Evolutionary conservation across 352 stramenopile genomes (phyloP).

Genomic region (Plasmopara halstedii): DNA sequence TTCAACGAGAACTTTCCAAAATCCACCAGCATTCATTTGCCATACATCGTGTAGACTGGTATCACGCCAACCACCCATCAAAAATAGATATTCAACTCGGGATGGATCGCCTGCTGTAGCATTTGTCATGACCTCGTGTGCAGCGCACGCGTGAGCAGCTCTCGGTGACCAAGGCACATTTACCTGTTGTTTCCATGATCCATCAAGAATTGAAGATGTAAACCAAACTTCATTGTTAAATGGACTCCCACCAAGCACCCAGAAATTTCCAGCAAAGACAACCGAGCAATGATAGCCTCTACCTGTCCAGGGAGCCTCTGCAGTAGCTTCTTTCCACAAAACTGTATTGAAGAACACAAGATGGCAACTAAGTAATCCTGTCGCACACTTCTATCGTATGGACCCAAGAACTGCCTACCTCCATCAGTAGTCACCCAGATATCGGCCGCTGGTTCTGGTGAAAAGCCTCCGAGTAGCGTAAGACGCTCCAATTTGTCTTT

Average conservation of each 20-base stretch:
- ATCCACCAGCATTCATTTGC: conserved; percentile 40
- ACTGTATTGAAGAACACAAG: conserved; percentile 13
- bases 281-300: conserved; percentile 72
- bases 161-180: conserved; percentile 44
- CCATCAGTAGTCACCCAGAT: conserved; percentile 65
- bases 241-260: conserved; percentile 69
- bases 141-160: conserved; percentile 48
- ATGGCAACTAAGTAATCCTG: neutral
- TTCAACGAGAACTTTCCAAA: conserved; percentile 32
- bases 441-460: conserved; percentile 63
- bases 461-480: conserved; percentile 61
- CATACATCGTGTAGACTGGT: conserved; percentile 62
- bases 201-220: conserved; percentile 46
- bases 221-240: conserved; percentile 78
- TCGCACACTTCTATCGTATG: neutral
- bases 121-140: conserved; percentile 47
- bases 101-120: conserved; percentile 44
- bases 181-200: conserved; percentile 39
- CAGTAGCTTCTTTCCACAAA: conserved; percentile 34
- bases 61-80: conserved; percentile 66
- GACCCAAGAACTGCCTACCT: conserved; percentile 20
- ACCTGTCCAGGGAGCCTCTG: conserved; percentile 37
- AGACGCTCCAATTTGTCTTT: conserved; percentile 46
- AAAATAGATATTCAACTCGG: conserved; percentile 40
- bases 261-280: conserved; percentile 46